Evolutionary conservation across 225 moss, liverwort and hornwort species (phyloP).

Genomic region (Pleurozium schreberi): DNA sequence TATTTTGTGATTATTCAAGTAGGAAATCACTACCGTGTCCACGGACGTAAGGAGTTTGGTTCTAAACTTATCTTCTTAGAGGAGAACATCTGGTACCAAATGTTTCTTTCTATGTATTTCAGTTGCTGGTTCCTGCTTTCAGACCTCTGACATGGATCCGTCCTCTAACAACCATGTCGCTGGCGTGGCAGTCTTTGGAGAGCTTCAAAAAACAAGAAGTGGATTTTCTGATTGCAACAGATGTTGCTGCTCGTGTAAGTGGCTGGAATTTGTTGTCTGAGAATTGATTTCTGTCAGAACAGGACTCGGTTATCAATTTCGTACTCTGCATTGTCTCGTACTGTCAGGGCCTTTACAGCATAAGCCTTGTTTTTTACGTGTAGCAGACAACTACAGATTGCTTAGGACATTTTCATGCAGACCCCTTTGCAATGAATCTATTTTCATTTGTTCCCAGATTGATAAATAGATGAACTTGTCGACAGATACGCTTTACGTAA

Average conservation of each 20-base stretch:
- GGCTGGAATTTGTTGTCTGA: background rate
- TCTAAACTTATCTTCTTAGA: background rate
- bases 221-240: slow-evolving; percentile 88
- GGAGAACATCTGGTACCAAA: background rate
- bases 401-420: background rate
- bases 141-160: background rate
- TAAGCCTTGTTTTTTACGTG: background rate
- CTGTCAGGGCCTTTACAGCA: background rate
- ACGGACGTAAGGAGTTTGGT: background rate
- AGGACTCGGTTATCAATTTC: background rate
- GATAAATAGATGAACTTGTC: background rate
- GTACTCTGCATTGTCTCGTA: background rate
- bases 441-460: background rate
- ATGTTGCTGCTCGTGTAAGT: slow-evolving; percentile 98
- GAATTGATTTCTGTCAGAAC: background rate
- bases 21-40: background rate
- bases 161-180: background rate
- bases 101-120: background rate
- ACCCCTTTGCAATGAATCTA: background rate
- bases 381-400: background rate
- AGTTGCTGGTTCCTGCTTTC: background rate
- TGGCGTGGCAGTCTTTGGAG: slow-evolving; percentile 68
- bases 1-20: background rate
- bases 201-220: slow-evolving; percentile 73
- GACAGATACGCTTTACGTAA: background rate